Percentiles rank a stretch among this genome's conserved stretches.
phyloP scores from a whole-genome alignment of 805 yeast genomes.

The Kuraishia molischiana region DNA sequence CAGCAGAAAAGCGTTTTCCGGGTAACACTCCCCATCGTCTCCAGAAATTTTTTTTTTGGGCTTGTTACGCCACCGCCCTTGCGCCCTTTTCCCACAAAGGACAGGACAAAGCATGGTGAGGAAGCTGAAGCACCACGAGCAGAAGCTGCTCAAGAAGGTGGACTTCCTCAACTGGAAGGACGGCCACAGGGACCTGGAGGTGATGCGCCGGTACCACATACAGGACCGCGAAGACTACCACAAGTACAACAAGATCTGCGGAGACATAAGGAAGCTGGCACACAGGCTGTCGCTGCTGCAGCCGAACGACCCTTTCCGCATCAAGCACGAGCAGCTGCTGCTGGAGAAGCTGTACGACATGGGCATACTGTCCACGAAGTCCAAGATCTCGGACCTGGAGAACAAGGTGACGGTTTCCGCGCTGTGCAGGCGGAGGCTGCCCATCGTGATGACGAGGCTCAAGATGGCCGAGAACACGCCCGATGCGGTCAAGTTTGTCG shows the following conservation, averaged over 20 bases:
- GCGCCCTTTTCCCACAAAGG: no score
- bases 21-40: no score
- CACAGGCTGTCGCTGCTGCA: slow-evolving; percentile 77
- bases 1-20: no score
- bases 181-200: slow-evolving; percentile 93
- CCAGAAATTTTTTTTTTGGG: no score
- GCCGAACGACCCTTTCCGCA: slow-evolving; percentile 78
- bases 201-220: slow-evolving; percentile 88
- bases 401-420: slow-evolving; percentile 90
- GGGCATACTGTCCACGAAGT: slow-evolving; percentile 83
- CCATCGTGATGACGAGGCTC: slow-evolving; percentile 88
- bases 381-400: slow-evolving; percentile 87
- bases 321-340: slow-evolving; percentile 79
- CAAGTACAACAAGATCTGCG: slow-evolving; percentile 88
- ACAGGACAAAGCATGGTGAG: slow-evolving; percentile 80
- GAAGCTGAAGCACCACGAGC: slow-evolving; percentile 88
- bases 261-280: slow-evolving; percentile 81
- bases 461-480: slow-evolving; percentile 86
- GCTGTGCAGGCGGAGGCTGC: slow-evolving; percentile 82
- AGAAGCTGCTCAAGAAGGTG: slow-evolving; percentile 87
- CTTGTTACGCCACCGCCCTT: no score
- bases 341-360: slow-evolving; percentile 80
- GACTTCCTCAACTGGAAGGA: slow-evolving; percentile 97
- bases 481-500: slow-evolving; percentile 87
- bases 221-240: slow-evolving; percentile 95